These are phyloP conservation scores for Fimicolochytrium jonesii DNA, from an alignment of 192 early-diverging fungal genomes.

Conservation along the genomic window DNA sequence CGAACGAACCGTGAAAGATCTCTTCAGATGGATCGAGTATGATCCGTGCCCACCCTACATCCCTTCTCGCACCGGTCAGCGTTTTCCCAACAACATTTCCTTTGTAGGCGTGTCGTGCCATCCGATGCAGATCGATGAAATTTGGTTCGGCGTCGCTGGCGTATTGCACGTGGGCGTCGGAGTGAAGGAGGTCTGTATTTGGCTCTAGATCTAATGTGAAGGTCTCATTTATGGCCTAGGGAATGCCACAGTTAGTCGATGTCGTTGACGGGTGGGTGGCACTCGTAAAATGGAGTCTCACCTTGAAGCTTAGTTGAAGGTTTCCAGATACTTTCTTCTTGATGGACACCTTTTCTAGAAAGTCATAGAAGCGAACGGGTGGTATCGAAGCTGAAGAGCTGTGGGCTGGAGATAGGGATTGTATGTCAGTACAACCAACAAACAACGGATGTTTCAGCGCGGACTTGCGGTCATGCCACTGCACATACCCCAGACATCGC, in stretches of 20 bases:
- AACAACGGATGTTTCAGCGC: too few relatives aligned
- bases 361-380: conserved; percentile 30
- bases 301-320: conserved; percentile 15
- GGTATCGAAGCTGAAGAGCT: background rate
- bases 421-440: too few relatives aligned
- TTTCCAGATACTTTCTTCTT: background rate
- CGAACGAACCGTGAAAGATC: conserved; percentile 28
- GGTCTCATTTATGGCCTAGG: conserved; percentile 27
- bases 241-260: too few relatives aligned
- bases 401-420: background rate
- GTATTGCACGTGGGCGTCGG: conserved; percentile 13
- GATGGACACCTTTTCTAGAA: conserved; percentile 13
- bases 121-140: background rate
- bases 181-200: conserved; percentile 24
- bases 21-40: background rate
- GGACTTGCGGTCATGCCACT: too few relatives aligned
- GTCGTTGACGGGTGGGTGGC: too few relatives aligned
- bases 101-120: conserved; percentile 12
- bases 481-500: too few relatives aligned
- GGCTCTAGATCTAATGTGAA: conserved; percentile 14
- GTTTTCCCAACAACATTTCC: conserved; percentile 17
- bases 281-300: too few relatives aligned
- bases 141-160: background rate
- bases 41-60: conserved; percentile 26
- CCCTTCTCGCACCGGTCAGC: background rate